Conservation (phyloP, 805 yeast genomes). For the Candida ovalis region DNA sequence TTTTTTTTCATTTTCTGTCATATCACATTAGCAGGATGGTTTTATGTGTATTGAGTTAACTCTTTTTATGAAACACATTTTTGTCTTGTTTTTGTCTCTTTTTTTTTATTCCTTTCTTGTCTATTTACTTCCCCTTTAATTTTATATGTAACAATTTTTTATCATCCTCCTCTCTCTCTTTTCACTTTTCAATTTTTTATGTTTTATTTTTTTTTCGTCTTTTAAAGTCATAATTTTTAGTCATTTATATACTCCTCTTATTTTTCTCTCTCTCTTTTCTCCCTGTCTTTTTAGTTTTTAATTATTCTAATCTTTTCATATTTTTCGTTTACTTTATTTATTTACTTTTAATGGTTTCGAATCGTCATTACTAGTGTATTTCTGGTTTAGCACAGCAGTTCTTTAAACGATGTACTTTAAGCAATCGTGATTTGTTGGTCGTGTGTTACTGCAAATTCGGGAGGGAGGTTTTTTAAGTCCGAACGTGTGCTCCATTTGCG, state of each 20-base stretch:
- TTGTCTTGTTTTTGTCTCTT: slow-evolving; percentile 2
- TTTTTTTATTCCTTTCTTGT: slow-evolving; percentile 2
- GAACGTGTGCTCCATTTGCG: no score
- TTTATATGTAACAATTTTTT: slow-evolving; percentile 10
- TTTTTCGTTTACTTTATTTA: no score
- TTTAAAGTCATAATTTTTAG: slow-evolving; percentile 10
- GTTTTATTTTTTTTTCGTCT: not conserved
- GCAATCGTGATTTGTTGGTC: no score
- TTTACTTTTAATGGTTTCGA: no score
- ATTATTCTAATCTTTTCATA: no score
- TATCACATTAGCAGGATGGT: not conserved
- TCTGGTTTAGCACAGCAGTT: no score
- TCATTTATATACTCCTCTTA: slow-evolving; percentile 1
- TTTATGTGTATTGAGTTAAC: not conserved
- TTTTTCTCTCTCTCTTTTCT: no score
- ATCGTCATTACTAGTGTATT: no score
- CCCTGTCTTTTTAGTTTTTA: no score
- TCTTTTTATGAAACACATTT: not conserved
- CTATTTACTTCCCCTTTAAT: slow-evolving; percentile 6
- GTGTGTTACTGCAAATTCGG: no score
- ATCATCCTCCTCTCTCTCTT: slow-evolving; percentile 8
- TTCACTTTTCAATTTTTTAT: not conserved
- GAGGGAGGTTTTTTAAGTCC: no score
- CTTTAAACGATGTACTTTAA: no score
- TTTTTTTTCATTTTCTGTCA: slow-evolving; percentile 2